Percentiles rank a stretch among this genome's conserved stretches.
Conservation (phyloP, 2,329 filamentous ascomycete genomes). For the Colletotrichum sp. region DNA sequence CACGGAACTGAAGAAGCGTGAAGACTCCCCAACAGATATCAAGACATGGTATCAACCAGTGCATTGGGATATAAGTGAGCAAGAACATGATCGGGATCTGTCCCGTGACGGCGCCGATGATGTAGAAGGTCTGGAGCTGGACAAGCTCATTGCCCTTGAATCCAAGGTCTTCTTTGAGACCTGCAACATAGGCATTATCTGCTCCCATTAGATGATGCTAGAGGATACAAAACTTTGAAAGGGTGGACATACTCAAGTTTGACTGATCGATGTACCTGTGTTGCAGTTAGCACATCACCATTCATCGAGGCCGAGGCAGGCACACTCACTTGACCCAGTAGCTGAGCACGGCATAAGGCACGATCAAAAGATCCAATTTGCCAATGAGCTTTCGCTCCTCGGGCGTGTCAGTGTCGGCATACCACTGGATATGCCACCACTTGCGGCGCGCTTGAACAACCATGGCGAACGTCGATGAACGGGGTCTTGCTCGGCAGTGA, state of each 20-base stretch:
- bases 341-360: conserved; percentile 35
- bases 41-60: conserved; percentile 28
- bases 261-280: conserved; percentile 23
- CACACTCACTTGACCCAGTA: conserved; percentile 28
- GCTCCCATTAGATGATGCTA: conserved; percentile 41
- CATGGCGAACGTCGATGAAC: not conserved
- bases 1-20: conserved; percentile 46
- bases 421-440: conserved; percentile 52
- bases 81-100: conserved; percentile 34
- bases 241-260: conserved; percentile 29
- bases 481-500: not conserved
- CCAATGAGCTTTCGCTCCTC: conserved; percentile 44
- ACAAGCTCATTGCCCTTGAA: conserved; percentile 31
- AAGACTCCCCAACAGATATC: conserved; percentile 62
- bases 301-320: not conserved
- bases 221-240: rapidly evolving
- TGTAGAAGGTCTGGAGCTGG: conserved; percentile 29
- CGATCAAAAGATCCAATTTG: conserved; percentile 45
- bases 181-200: conserved; percentile 36
- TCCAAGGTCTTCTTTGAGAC: conserved; percentile 29
- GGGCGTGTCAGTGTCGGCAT: conserved; percentile 50
- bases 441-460: conserved; percentile 22
- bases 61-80: conserved; percentile 29
- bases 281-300: not conserved
- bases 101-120: conserved; percentile 27